These are phyloP conservation scores for Hypoxylon sp. DNA, from an alignment of 2,329 filamentous ascomycete species.

Conservation along the genomic window DNA sequence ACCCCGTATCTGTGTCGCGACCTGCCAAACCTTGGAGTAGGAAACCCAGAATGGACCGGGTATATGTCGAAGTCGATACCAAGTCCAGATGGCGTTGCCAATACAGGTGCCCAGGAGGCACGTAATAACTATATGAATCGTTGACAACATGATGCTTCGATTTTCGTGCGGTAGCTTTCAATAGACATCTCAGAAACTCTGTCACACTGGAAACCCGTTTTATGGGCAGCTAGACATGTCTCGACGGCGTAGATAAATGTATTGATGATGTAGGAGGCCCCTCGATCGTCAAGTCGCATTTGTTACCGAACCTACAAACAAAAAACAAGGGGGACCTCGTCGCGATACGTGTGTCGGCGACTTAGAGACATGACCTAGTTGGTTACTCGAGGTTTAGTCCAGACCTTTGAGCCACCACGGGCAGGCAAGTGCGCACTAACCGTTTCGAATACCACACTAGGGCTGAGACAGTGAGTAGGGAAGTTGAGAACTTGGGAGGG, in stretches of 20 bases:
- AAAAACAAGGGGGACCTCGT: constrained; percentile 10
- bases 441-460: constrained; percentile 8
- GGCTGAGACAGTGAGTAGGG: constrained; percentile 16
- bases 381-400: constrained; percentile 5
- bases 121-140: background rate
- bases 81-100: constrained; percentile 15
- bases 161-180: background rate
- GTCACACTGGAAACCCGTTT: constrained; percentile 2
- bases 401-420: background rate
- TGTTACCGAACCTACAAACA: background rate
- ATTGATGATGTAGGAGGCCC: background rate
- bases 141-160: constrained; percentile 6
- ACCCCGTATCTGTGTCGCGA: constrained; percentile 34
- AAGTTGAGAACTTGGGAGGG: background rate
- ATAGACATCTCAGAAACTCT: background rate
- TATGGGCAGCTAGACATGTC: constrained; percentile 4
- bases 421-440: background rate
- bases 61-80: constrained; percentile 41
- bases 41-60: constrained; percentile 38
- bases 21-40: constrained; percentile 37
- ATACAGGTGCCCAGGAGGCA: constrained; percentile 14
- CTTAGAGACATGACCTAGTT: constrained; percentile 2
- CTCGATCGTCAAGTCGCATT: background rate
- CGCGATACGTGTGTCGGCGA: background rate
- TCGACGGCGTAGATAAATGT: constrained; percentile 6